Base-by-base conservation (phyloP, 495 filamentous ascomycete species). In the Neurospora sp. region DNA sequence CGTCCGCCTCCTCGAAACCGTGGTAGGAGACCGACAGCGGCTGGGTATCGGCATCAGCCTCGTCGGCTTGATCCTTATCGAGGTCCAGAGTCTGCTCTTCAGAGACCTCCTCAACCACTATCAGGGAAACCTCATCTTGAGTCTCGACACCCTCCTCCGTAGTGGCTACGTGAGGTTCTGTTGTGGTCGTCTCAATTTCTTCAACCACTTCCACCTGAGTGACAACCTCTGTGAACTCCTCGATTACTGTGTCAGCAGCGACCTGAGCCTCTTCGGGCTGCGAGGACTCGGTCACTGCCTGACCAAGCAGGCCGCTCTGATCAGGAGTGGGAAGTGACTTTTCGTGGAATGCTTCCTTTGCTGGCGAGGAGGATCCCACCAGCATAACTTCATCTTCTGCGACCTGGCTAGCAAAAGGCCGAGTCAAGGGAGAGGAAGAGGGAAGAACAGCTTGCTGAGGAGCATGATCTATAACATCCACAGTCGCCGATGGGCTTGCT, bases 71-170 rank as follows among this genome's bases (percentile, higher is more conserved):
- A 37, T 66, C 27, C 23, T 37, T 14, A 18, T 35, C 14, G 54
- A 66, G 23, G 54, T 18, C 27, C 54, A 18, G 54, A 16, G 54
- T 9, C 14, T 35, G 54, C 31, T 66, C 14, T 5, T 66, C 54
- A 8, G 27, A 35, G 5, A 16, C 7, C 11, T 35, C 54, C 54
- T 66, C 27, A 14, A 41, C 38, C 23, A 69, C 38, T 73, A 71
- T 35, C 44, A 70, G 72, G 40, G 69, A 40, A 46, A 74, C 39
- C 35, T 74, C 39, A 62, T 70, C 38, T 74, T 59, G 71, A 20
- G 71, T 35, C 71, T 39, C 39, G 40, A 41, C 42, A 54, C 69
- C 39, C 62, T 74, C 42, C 23, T 39, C 39, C 4, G 12, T 23
- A 4, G 54, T 66, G 54, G 27, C 54, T 35, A 35, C 54, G 18